Percentiles rank a stretch among this genome's conserved stretches.
Conservation (phyloP, 2,329 filamentous ascomycete species). For the Kalaharituber pfeilii region DNA sequence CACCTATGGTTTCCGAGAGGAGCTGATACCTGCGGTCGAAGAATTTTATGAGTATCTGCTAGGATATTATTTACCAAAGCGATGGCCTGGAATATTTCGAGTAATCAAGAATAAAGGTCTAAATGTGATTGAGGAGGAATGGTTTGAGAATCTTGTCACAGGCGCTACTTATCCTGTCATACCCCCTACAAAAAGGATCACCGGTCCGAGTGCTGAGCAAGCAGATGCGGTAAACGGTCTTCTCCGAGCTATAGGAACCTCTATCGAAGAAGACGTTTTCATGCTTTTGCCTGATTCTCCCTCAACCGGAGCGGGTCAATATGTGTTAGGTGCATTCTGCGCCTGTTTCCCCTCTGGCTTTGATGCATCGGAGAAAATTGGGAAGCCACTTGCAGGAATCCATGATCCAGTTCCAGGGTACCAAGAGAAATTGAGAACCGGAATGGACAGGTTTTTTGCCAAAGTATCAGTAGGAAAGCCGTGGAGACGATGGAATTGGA, state of each 20-base stretch:
- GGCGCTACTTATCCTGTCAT: slow-evolving; percentile 15
- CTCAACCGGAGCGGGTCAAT: background rate
- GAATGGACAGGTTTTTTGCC: slow-evolving; percentile 39
- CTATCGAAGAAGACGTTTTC: slow-evolving; percentile 35
- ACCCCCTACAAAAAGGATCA: slow-evolving; percentile 9
- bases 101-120: slow-evolving; percentile 23
- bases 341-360: slow-evolving; percentile 39
- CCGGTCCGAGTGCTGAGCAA: slow-evolving; percentile 5
- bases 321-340: slow-evolving; percentile 27
- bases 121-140: slow-evolving; percentile 4
- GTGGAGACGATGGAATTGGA: slow-evolving; percentile 29
- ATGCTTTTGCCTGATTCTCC: slow-evolving; percentile 33
- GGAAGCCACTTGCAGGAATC: slow-evolving; percentile 33
- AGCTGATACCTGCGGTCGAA: slow-evolving; percentile 29
- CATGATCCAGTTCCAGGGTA: slow-evolving; percentile 38
- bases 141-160: slow-evolving; percentile 31
- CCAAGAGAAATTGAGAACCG: slow-evolving; percentile 35
- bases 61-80: slow-evolving; percentile 31
- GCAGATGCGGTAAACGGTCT: slow-evolving; percentile 16
- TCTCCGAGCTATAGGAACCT: slow-evolving; percentile 33
- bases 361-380: slow-evolving; percentile 35
- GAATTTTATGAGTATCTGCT: slow-evolving; percentile 37
- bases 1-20: slow-evolving; percentile 30
- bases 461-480: slow-evolving; percentile 32
- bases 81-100: slow-evolving; percentile 35